Base-by-base conservation (phyloP, 345 rosid species). In the Sapria himalayana region DNA sequence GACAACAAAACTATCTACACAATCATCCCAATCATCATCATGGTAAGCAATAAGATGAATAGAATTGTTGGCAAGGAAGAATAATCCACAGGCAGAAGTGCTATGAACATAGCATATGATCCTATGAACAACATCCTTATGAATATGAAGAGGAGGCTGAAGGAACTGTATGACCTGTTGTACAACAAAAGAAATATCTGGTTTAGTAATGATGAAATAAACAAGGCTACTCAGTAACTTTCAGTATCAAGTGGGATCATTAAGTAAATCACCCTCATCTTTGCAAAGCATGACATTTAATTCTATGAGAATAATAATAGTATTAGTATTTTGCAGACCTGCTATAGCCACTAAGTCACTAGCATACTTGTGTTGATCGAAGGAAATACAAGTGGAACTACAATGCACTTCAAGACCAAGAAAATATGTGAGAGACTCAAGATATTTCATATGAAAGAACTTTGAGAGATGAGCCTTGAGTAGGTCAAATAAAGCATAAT, bases 11-110 rank as follows among this genome's bases (percentile, higher is more conserved):
- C 41, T 46, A 14, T 34, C 19, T 7, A 8, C 1, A 20, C 27
- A 45, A 29, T 7, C 42, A 5, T n/a, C 33, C 13, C 16, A 45
- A 24, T 46, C 51, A 23, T 13, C 32, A 46, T 46, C 51, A 37
- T 9, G 24, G 37, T 34, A 45, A 0, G 42, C 31, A 1, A 16
- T n/a, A 6, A 46, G 42, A 15, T 22, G 2, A n/a, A 24, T 7
- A 3, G 31, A 36, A 1, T 6, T n/a, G 18, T 10, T 4, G 3
- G 4, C 7, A 1, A 33, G 41, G 37, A 20, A 46, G 42, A 22
- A 46, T 0, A 46, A 7, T 3, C 32, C 32, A 7, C 3, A 4
- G 11, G 2, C 2, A 1, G 15, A 2, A 10, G 39, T 1, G 3
- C 39, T 3, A 0, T 9, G 5, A 2, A 45, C 7, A 19, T 45